Base-by-base conservation (phyloP, 2,329 filamentous ascomycete species). In the Verticillium tricorpus region DNA sequence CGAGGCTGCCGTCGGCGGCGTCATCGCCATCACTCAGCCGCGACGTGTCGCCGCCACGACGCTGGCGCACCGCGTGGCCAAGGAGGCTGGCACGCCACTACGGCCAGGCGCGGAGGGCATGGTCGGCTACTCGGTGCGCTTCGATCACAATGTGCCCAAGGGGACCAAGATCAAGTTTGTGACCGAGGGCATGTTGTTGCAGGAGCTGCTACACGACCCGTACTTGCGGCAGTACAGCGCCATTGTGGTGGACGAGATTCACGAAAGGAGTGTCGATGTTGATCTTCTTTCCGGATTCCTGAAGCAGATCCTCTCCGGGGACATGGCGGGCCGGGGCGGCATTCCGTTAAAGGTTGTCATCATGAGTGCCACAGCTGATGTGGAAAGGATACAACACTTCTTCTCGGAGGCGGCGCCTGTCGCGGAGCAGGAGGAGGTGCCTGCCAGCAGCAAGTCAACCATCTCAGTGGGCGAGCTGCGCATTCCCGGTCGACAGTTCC, bases 281-380 rank as follows among this genome's bases (percentile, higher is more conserved):
- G 95, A 99, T 77, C 77, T 99, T 31, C 82, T 97, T 11, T 81
- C 96, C 31, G 95, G 95, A 0, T 98, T 99, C 66, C 73, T 99
- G 64, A 91, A 91, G 71, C 89, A 90, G 64, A 85, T 98, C 56
- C 78, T 95, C 1, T 79, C 81, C 1, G 80, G 83, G 2, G 81
- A 87, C 61, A 83, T 85, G 40, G 80, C 84, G 55, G 87, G 87
- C 7, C 85, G 90, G 5, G 87, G 89, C 8, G 90, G 90, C 5
- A 78, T 89, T 34, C 88, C 90, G 1, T 78, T 99, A 61, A 98
- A 97, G 73, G 87, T 98, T 3, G 85, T 97, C 37, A 86, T 98
- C 71, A 99, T 99, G 95, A 97, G 93, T 82, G 95, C 95, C 58
- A 99, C 95, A 7, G 92, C 93, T 40, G 92, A 98, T 73, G 88